A percentile compares a stretch with the other conserved stretches of the same genome.
phyloP scores from a whole-genome alignment of 108 stramenopile species.

The Heterococcus sp. region DNA sequence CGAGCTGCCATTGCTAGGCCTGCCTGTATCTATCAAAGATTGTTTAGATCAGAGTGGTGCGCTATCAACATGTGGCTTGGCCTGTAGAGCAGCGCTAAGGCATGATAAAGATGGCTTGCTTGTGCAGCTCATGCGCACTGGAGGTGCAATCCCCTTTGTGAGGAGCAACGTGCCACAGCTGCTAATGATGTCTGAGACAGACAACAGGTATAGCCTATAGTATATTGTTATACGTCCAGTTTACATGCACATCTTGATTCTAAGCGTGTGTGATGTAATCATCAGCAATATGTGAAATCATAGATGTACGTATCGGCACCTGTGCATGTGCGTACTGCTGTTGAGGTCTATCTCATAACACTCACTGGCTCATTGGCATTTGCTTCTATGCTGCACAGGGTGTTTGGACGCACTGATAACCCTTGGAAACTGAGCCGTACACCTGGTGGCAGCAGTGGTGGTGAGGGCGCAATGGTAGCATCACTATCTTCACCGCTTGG shows the following conservation, averaged over 20 bases:
- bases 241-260: no score
- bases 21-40: slow-evolving; percentile 49
- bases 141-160: slow-evolving; percentile 57
- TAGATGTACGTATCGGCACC: no score
- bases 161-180: slow-evolving; percentile 53
- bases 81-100: slow-evolving; percentile 10
- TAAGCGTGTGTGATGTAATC: no score
- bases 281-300: no score
- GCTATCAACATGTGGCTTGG: slow-evolving; percentile 32
- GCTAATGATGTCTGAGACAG: slow-evolving; percentile 2
- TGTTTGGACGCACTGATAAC: slow-evolving; percentile 49
- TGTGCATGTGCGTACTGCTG: no score
- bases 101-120: slow-evolving; percentile 47
- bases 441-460: slow-evolving; percentile 56
- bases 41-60: background rate
- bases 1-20: slow-evolving; percentile 29
- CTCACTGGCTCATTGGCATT: no score
- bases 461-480: slow-evolving; percentile 52
- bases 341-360: no score
- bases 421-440: slow-evolving; percentile 52
- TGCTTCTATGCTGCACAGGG: no score
- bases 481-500: slow-evolving; percentile 40
- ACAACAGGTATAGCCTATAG: no score
- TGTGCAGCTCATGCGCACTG: slow-evolving; percentile 48
- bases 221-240: no score